Evolutionary conservation across 2,329 filamentous ascomycete genomes (phyloP), one percentile per base, ranked within the genome.

Genomic region (Dichotomopilus funicola): DNA sequence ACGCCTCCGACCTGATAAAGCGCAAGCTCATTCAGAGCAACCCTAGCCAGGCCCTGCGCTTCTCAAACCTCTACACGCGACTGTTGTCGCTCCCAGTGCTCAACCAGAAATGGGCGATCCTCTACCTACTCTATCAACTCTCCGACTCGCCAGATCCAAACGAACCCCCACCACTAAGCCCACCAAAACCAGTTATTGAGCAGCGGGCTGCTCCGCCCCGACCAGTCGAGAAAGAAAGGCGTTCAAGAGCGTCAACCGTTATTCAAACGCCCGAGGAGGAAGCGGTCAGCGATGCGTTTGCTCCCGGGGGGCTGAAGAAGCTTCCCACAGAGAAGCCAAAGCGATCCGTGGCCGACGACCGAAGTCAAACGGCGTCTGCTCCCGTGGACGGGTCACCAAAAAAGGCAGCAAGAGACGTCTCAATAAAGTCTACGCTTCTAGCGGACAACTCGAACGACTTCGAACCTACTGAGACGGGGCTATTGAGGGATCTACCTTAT

Each of bases 61-160:
- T 96, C 72, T 87, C 90, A 31, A 95, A 96, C 67, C 80, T 99
- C 34, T 96, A 96, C 72, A 90, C 89, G 37, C 82, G 90, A 55
- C 80, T 99, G 13, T 78, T 96, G 33, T 88, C 89, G n/a, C 84
- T 96, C 62, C 91, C 91, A 0, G 91, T 97, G 5, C 79, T 99
- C 45, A 88, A 89, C 65, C 88, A 96, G 71, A 99, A 99, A 79
- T 97, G 91, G 91, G 90, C 88, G 3, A 96, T 99, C 62, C 78
- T 99, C 19, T 95, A 95, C 69, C 83, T 99, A 43, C 81, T 99
- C 43, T 88, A 94, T 69, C 85, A 89, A 64, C 80, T 96, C 48
- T 85, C 89, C 59, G 88, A 91, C 66, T 83, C 81, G 3, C 78
- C 79, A 37, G 76, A 82, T 57, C 79, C 80, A 2, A 74, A 71